phyloP scores from a whole-genome alignment of 768 basidiomycete species.

The Boletales sp. region DNA sequence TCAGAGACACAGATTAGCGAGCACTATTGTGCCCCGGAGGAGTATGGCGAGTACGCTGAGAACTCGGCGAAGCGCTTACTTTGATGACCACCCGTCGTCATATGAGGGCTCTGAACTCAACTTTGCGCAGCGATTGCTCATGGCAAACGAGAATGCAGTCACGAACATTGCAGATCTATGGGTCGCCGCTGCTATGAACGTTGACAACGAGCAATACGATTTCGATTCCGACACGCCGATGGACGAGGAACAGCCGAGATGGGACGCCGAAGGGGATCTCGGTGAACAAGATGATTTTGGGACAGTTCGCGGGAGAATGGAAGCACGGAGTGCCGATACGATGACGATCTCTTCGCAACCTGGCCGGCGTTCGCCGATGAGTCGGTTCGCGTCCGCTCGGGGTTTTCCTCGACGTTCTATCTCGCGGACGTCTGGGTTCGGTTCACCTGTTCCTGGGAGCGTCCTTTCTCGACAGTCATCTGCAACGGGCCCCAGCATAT shows the following conservation, averaged over 20 bases:
- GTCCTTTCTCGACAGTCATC: slow-evolving; percentile 49
- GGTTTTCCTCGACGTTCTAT: slow-evolving; percentile 33
- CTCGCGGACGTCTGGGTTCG: slow-evolving; percentile 23
- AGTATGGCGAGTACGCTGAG: slow-evolving; percentile 53
- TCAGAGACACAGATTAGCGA: slow-evolving; percentile 52
- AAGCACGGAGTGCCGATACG: slow-evolving; percentile 13
- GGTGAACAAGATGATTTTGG: not conserved
- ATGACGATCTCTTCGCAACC: slow-evolving; percentile 20
- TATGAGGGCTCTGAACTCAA: slow-evolving; percentile 58
- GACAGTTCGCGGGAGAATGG: slow-evolving; percentile 15
- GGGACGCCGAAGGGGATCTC: slow-evolving; percentile 46
- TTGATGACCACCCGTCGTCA: slow-evolving; percentile 40
- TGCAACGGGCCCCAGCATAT: slow-evolving; percentile 66
- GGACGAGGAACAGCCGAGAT: slow-evolving; percentile 23
- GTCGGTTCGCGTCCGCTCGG: slow-evolving; percentile 23
- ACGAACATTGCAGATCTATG: slow-evolving; percentile 95
- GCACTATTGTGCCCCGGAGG: slow-evolving; percentile 45
- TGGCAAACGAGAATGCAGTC: slow-evolving; percentile 94
- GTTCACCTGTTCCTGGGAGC: slow-evolving; percentile 33
- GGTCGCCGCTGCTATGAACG: slow-evolving; percentile 96
- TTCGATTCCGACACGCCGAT: slow-evolving; percentile 29
- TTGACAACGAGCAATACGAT: slow-evolving; percentile 79
- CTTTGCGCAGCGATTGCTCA: slow-evolving; percentile 82
- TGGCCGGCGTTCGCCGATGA: slow-evolving; percentile 22
- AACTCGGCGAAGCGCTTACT: slow-evolving; percentile 46